Evolutionary conservation across 306 rosid species (phyloP), one percentile per base, ranked within the genome.

Genomic region (Benincasa hispida): DNA sequence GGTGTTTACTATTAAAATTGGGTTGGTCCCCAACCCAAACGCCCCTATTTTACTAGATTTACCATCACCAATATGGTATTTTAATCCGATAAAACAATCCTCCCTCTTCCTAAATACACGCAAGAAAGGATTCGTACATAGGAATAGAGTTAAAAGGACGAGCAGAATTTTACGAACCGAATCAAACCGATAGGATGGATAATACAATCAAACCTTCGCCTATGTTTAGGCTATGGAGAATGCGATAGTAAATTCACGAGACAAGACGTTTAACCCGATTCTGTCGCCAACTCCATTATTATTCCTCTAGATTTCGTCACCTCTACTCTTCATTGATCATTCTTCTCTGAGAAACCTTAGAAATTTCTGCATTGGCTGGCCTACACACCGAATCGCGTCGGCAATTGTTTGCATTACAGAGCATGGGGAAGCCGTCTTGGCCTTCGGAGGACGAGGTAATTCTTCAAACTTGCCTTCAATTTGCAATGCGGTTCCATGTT

Each of bases 381-480:
- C 45, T 22, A 24, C 25, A 54, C 3, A 8, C 51, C 60, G 53
- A 76, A 59, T 72, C 25, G 79, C 37, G 32, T 57, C 48, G 21
- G 12, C 61, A 21, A 32, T 51, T 55, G 15, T 25, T 66, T 42
- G 8, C 58, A 80, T 37, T 54, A 35, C 22, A 22, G 56, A 77
- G 17, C 55, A 88, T 91, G 98, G 89, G 79, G 37, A 76, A 5
- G 2, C 77, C 39, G 7, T 82, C 78, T 17, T 93, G 98, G 98
- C 98, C 98, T 45, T 85, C 89, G 12, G 77, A 76, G 59, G n/a
- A 78, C 10, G 89, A 90, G 96, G 98, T 93, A 85, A 78, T 80
- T 67, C 50, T 54, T 28, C 34, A 24, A 21, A n/a, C 13, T n/a
- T 37, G 18, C 19, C 0, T 65, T 35, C 50, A 63, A 10, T 35